These are phyloP conservation scores for Exophiala viscosa DNA, from an alignment of 2,329 filamentous ascomycete genomes.

Conservation along the genomic window DNA sequence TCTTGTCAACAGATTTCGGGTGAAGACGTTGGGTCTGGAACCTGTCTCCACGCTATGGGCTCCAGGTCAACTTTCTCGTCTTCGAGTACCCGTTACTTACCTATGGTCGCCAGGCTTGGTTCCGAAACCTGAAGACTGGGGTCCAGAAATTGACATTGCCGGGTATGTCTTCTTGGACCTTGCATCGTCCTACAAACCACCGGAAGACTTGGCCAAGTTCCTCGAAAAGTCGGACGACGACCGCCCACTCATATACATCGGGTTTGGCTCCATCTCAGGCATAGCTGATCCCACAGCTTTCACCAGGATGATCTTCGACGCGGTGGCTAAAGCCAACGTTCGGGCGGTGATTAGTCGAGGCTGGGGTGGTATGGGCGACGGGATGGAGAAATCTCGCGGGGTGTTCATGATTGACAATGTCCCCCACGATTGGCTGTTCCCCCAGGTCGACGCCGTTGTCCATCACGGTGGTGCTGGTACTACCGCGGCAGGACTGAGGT, in stretches of 20 bases:
- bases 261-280: slow-evolving; percentile 36
- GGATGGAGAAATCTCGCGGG: slow-evolving; percentile 31
- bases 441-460: slow-evolving; percentile 35
- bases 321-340: slow-evolving; percentile 33
- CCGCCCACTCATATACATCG: slow-evolving; percentile 34
- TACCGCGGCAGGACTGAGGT: slow-evolving; percentile 36
- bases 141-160: slow-evolving; percentile 51
- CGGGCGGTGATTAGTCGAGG: slow-evolving; percentile 38
- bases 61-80: slow-evolving; percentile 66
- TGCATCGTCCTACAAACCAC: slow-evolving; percentile 43
- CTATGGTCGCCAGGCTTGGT: slow-evolving; percentile 55
- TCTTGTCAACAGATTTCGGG: slow-evolving; percentile 69
- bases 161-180: slow-evolving; percentile 54
- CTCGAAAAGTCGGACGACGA: slow-evolving; percentile 27
- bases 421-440: slow-evolving; percentile 41
- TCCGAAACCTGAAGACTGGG: slow-evolving; percentile 54
- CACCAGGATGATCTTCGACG: slow-evolving; percentile 36
- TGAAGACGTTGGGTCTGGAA: slow-evolving; percentile 65
- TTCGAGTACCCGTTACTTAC: slow-evolving; percentile 74
- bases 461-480: slow-evolving; percentile 39
- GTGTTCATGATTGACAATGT: slow-evolving; percentile 36
- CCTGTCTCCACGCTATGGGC: slow-evolving; percentile 75
- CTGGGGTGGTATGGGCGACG: slow-evolving; percentile 36
- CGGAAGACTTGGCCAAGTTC: slow-evolving; percentile 36
- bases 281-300: slow-evolving; percentile 37